phyloP scores from a whole-genome alignment of 2,329 filamentous ascomycete species.

The Colletotrichum viniferum region DNA sequence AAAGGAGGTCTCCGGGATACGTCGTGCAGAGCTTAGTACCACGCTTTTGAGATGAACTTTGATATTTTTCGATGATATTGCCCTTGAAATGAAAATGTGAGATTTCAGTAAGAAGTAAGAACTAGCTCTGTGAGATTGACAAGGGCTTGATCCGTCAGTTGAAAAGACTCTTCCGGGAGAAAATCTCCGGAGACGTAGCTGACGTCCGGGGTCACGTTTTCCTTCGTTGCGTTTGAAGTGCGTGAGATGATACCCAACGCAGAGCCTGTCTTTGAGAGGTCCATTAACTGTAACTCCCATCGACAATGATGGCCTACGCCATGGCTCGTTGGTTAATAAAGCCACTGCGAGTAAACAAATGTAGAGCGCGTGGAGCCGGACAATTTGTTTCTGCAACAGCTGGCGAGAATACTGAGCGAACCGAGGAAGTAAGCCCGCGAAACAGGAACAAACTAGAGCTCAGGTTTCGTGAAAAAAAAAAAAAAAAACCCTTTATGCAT shows the following conservation, averaged over 20 bases:
- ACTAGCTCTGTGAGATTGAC: conserved; percentile 31
- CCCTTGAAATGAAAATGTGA: conserved; percentile 34
- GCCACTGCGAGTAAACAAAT: background rate
- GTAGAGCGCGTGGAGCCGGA: background rate
- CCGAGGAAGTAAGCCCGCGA: background rate
- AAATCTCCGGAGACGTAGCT: background rate
- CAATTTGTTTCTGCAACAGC: background rate
- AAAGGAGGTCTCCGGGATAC: conserved; percentile 32
- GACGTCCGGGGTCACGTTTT: background rate
- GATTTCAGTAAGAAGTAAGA: conserved; percentile 28
- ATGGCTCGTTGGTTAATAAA: background rate
- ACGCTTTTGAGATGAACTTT: background rate
- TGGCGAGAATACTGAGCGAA: background rate
- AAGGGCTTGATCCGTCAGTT: conserved; percentile 37
- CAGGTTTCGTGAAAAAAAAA: no score
- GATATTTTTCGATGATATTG: background rate
- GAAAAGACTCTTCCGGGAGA: conserved; percentile 24
- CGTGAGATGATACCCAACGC: background rate
- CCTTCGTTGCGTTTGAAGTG: background rate
- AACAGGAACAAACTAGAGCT: background rate
- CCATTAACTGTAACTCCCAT: background rate
- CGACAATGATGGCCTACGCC: background rate
- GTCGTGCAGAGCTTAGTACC: conserved; percentile 28
- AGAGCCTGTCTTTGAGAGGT: background rate
- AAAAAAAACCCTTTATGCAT: background rate